Evolutionary conservation across 1,139 yeast genomes (phyloP).

Genomic region (Yamadazyma blattariae): DNA sequence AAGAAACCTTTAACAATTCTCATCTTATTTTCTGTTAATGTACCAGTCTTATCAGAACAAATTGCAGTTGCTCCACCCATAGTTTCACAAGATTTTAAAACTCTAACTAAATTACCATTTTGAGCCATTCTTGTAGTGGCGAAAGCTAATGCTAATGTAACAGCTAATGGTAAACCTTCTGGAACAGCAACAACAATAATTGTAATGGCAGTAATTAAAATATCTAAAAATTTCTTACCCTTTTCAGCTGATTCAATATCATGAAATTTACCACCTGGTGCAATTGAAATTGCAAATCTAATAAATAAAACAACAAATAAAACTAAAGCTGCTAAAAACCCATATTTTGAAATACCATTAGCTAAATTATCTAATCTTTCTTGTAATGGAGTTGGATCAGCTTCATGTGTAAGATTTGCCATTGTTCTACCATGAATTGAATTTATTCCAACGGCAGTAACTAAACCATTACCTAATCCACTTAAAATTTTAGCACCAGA

Average conservation of each 20-base stretch:
- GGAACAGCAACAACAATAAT: constrained; percentile 97
- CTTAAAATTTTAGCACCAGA: constrained; percentile 88
- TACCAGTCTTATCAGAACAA: constrained; percentile 97
- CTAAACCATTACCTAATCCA: constrained; percentile 83
- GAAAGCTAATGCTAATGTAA: constrained; percentile 91
- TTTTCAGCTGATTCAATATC: constrained; percentile 61
- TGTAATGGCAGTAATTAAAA: constrained; percentile 87
- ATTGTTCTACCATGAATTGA: constrained; percentile 92
- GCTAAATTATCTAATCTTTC: constrained; percentile 79
- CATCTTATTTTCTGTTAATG: constrained; percentile 91
- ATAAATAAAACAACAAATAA: constrained; percentile 77
- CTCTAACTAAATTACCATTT: constrained; percentile 94
- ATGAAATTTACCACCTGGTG: constrained; percentile 47
- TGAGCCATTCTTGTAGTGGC: constrained; percentile 98
- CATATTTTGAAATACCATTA: constrained; percentile 91
- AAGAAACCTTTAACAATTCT: constrained; percentile 75
- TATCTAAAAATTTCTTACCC: constrained; percentile 80
- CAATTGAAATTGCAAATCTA: constrained; percentile 68
- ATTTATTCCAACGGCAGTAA: constrained; percentile 85
- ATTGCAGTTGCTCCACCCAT: constrained; percentile 99
- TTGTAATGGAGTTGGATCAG: constrained; percentile 88
- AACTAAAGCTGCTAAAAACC: constrained; percentile 77
- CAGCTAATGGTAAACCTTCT: constrained; percentile 96
- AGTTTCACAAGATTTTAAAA: constrained; percentile 89
- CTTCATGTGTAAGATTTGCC: constrained; percentile 69